Conservation (phyloP, 2,329 filamentous ascomycete species). For the Fusarium udum region DNA sequence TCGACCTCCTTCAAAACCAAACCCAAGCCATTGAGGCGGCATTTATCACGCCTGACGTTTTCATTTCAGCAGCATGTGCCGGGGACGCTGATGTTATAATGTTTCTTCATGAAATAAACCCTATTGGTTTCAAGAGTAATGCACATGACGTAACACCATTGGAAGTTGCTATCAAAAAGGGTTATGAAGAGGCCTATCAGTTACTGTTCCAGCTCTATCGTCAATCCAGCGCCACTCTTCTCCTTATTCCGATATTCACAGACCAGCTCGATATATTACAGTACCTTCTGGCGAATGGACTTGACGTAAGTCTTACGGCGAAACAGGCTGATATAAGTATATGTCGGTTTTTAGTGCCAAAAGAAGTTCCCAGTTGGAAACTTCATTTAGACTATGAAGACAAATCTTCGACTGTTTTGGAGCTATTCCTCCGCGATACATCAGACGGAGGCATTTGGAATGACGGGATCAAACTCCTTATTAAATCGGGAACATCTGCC, state of each 20-base stretch:
- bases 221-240: neutral
- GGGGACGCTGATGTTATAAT: neutral
- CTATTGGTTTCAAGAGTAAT: accelerated
- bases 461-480: accelerated
- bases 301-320: accelerated
- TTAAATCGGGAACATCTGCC: accelerated
- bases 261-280: accelerated
- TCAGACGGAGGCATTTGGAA: accelerated
- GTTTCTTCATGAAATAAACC: accelerated
- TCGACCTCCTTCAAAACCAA: neutral
- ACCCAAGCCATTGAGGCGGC: accelerated
- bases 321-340: accelerated
- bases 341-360: accelerated
- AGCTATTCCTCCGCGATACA: accelerated
- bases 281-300: accelerated
- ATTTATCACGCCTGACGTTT: accelerated
- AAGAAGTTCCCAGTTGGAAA: accelerated
- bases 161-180: neutral
- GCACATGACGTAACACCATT: neutral
- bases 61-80: neutral
- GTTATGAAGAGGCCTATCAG: neutral
- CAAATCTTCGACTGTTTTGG: neutral
- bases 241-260: neutral
- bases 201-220: neutral
- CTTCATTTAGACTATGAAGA: neutral